Evolutionary conservation across 495 filamentous ascomycete genomes (phyloP), one percentile per base, ranked within the genome.

Genomic region (Podospora bellae-mahoneyi): DNA sequence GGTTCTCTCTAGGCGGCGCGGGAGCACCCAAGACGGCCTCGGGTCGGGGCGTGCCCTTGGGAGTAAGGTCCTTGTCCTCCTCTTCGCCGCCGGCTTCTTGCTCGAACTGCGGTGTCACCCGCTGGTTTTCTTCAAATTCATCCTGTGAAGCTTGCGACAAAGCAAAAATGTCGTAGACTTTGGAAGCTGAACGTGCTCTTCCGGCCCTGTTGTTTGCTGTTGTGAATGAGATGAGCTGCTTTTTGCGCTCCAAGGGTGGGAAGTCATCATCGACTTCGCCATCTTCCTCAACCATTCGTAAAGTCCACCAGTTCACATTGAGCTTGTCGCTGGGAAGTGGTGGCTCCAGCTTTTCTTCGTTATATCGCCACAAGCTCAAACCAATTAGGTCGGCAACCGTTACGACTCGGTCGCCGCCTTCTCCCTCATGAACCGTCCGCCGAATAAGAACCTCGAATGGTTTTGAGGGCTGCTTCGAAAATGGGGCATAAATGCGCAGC

Each of bases 251-350:
- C 7, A 98, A 81, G 0, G 95, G 87, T 4, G 93, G 94, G 71
- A 99, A 98, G 75, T 99, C 95, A 72, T 92, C 92, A 71, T 99
- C 95, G 3, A 97, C 91, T 73, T 99, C 95, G 9, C 91, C 94
- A 54, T 80, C 81, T 66, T 86, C 85, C 71, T 99, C 95, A 7
- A 97, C 92, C 91, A 99, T 97, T 32, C 93, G 85, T 18, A 99
- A 79, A 10, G 89, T 90, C 94, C 95, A 99, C 74, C 88, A 87
- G 72, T 98, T 98, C 61, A 97, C 90, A 66, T 92, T 94, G 34
- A 90, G 78, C 73, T 92, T 91, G 32, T 87, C 84, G 19, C 82
- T 80, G 2, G 87, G 83, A 15, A 98, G 83, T 2, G 85, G 65
- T 16, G 95, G 96, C 68, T 91, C 86, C 27, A 89, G 82, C 44